Percentiles rank a stretch among this genome's conserved stretches.
Conservation (phyloP, 352 stramenopile species). For the Pythium monospermum region DNA sequence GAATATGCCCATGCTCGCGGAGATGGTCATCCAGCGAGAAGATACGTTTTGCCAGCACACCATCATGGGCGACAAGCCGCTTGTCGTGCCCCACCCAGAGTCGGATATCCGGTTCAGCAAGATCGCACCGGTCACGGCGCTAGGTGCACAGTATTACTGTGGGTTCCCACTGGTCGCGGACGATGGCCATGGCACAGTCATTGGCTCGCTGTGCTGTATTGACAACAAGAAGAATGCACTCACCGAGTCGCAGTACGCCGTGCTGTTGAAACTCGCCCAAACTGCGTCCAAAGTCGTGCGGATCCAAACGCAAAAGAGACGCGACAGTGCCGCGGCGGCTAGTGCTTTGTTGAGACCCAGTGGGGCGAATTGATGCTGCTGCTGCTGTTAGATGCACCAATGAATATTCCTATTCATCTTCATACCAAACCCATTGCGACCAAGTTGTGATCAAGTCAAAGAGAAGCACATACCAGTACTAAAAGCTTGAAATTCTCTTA, state of each 20-base stretch:
- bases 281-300: constrained; percentile 51
- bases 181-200: constrained; percentile 14
- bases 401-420: no score
- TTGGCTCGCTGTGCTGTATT: constrained; percentile 49
- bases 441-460: no score
- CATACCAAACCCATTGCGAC: no score
- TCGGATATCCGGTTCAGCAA: constrained; percentile 53
- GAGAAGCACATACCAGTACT: no score
- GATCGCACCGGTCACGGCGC: constrained; percentile 18
- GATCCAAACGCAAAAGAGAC: constrained; percentile 4
- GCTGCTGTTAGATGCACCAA: no score
- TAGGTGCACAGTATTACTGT: constrained; percentile 61
- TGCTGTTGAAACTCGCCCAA: constrained; percentile 19
- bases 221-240: constrained; percentile 19
- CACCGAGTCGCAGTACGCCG: constrained; percentile 19
- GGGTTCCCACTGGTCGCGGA: constrained; percentile 43
- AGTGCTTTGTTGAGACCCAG: neutral
- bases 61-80: constrained; percentile 47
- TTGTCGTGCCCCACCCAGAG: constrained; percentile 50
- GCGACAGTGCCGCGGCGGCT: neutral
- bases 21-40: constrained; percentile 32
- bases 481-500: no score
- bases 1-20: constrained; percentile 30
- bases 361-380: no score
- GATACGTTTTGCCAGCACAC: constrained; percentile 56